Evolutionary conservation across 1,284 basidiomycete genomes (phyloP), one percentile per base, ranked within the genome.

Genomic region (Ustilago bromivora): DNA sequence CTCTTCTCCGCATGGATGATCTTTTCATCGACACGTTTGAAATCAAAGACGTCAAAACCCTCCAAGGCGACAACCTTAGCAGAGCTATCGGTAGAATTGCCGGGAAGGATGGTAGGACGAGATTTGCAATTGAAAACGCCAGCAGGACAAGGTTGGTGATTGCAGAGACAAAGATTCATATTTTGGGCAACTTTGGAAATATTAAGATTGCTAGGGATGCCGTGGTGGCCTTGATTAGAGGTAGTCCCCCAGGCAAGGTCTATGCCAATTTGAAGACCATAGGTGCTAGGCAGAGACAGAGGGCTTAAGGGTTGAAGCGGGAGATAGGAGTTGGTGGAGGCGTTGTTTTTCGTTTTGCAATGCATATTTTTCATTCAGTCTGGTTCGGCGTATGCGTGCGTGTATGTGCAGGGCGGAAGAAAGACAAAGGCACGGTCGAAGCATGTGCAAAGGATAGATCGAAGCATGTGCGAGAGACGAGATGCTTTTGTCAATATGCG

Each of bases 1-100:
- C 96, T 2, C 91, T 99, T 10, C 90, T 99, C 35, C 91, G 96
- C 74, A 88, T 99, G 82, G 96, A 99, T 85, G 97, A 99, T 86
- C 90, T 99, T 15, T 99, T 98, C 87, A 92, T 99, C 51, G 96
- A 98, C 86, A 96, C 95, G 0, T 98, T 98, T 82, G 85, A 99
- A 88, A 96, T 99, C 87, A 99, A 98, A 87, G 96, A 99, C 82
- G 95, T 99, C 67, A 99, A 99, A 88, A 97, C 95, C 0, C 89
- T 99, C 4, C 95, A 98, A 76, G 96, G 96, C 2, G 97, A 99
- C 85, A 97, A 99, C 86, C 89, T 99, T 12, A 93, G 94, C 17
- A 92, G 96, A 77, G 96, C 96, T 12, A 98, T 99, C 70, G 96
- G 95, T 51, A 94, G 96, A 80, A 98, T 99, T 84, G 96, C 96